phyloP scores from a whole-genome alignment of 257 asterid genomes.

The Jacaranda copaia region DNA sequence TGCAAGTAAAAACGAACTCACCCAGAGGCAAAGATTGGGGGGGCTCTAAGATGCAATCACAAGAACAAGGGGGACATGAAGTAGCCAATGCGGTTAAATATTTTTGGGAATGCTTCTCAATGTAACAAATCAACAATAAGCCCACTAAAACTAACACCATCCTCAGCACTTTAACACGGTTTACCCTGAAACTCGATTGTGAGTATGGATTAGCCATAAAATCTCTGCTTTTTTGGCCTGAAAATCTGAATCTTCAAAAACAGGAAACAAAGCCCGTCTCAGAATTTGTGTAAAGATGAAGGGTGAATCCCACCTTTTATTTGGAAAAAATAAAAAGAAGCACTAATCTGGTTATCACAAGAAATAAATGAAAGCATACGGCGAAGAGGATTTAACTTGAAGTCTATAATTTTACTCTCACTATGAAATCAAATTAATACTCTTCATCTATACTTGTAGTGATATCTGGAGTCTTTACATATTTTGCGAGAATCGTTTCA shows the following conservation, averaged over 20 bases:
- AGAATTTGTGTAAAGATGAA: not conserved
- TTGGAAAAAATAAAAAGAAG: no score
- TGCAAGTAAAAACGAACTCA: not conserved
- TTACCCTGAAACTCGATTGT: slow-evolving; percentile 34
- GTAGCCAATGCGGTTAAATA: slow-evolving; percentile 38
- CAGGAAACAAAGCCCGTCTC: slow-evolving; percentile 3
- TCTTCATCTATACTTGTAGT: no score
- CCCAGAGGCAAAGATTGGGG: slow-evolving; percentile 38
- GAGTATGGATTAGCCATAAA: slow-evolving; percentile 35
- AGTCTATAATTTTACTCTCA: no score
- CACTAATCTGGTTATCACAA: no score
- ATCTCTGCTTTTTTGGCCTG: no score
- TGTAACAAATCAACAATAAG: slow-evolving; percentile 36
- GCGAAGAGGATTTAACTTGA: no score
- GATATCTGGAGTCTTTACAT: not conserved
- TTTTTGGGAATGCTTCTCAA: slow-evolving; percentile 42
- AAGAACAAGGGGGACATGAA: slow-evolving; percentile 41
- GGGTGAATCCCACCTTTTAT: not conserved
- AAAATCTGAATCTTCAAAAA: slow-evolving; percentile 25
- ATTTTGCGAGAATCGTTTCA: not conserved
- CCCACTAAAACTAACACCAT: slow-evolving; percentile 44
- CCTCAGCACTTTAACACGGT: slow-evolving; percentile 42
- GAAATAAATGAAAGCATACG: no score
- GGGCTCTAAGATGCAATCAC: slow-evolving; percentile 41
- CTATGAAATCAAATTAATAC: no score